Conservation (phyloP, 2,329 filamentous ascomycete genomes). For the Ceratocystis smalleyi region DNA sequence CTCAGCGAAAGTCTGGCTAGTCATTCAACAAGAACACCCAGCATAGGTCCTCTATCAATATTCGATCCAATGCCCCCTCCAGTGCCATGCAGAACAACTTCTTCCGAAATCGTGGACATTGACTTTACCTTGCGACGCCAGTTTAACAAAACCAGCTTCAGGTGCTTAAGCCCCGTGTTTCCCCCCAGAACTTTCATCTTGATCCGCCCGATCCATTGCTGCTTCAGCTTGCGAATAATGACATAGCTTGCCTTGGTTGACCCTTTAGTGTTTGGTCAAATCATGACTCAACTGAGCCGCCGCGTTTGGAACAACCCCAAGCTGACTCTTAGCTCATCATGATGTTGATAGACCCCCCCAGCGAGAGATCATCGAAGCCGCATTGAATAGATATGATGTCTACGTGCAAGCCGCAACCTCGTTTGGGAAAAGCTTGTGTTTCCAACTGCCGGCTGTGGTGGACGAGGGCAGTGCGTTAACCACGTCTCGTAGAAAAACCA, state of each 20-base stretch:
- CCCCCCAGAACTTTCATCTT: not conserved
- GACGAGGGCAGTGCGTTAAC: slow-evolving; percentile 59
- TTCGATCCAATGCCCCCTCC: not conserved
- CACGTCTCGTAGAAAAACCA: not conserved
- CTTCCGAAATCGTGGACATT: slow-evolving; percentile 34
- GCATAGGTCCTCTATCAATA: not conserved
- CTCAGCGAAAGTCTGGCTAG: not conserved
- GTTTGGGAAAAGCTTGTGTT: slow-evolving; percentile 88
- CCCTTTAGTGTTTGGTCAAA: not conserved
- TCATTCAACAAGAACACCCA: not conserved
- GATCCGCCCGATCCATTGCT: not conserved
- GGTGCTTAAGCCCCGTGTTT: slow-evolving; percentile 31
- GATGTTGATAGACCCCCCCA: slow-evolving; percentile 51
- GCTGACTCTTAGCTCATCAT: not conserved
- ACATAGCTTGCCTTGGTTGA: slow-evolving; percentile 7
- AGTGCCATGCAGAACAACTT: not conserved
- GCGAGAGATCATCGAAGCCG: slow-evolving; percentile 71
- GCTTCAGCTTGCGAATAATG: not conserved
- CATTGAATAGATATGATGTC: slow-evolving; percentile 71
- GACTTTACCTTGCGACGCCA: slow-evolving; percentile 59
- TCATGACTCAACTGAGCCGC: not conserved
- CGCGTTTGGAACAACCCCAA: not conserved
- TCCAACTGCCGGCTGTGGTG: slow-evolving; percentile 78
- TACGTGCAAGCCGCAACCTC: slow-evolving; percentile 83
- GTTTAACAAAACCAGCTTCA: slow-evolving; percentile 59